Evolutionary conservation across 2,329 filamentous ascomycete genomes (phyloP).

Genomic region (Coniochaeta sp.): DNA sequence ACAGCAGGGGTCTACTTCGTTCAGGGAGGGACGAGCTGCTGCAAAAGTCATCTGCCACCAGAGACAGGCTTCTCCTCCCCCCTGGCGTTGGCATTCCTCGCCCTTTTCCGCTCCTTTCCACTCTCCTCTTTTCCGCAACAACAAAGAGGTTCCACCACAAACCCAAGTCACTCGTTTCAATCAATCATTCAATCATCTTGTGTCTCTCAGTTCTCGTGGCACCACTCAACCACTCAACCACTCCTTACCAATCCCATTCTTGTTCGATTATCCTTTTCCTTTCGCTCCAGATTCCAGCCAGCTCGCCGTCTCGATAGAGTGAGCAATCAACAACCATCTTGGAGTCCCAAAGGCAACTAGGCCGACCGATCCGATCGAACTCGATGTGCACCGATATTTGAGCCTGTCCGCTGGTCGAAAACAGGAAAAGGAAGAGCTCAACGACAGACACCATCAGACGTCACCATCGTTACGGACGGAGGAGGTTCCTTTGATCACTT

Average conservation of each 20-base stretch:
- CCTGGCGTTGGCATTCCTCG: not conserved
- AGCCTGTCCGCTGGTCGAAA: conserved; percentile 3
- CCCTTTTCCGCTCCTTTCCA: not conserved
- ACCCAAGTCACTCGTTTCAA: conserved; percentile 3
- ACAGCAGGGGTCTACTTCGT: no score
- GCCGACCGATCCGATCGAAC: not conserved
- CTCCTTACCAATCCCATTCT: not conserved
- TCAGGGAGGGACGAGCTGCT: not conserved
- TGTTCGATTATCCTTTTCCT: no score
- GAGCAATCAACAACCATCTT: no score
- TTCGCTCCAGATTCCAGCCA: no score
- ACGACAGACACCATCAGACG: no score
- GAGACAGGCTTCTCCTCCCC: no score
- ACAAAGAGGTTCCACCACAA: conserved; percentile 1
- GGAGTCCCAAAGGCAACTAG: not conserved
- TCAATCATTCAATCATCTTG: no score
- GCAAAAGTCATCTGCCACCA: not conserved
- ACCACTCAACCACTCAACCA: not conserved
- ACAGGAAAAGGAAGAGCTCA: not conserved
- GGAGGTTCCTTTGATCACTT: no score
- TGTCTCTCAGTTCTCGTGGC: not conserved
- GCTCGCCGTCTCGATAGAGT: not conserved
- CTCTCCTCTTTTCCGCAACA: not conserved
- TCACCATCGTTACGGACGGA: no score
- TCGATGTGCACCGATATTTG: not conserved